Percentiles rank a stretch among this genome's conserved stretches.
Conservation (phyloP, 1,284 basidiomycete species). For the Papiliotrema nemorosa region DNA sequence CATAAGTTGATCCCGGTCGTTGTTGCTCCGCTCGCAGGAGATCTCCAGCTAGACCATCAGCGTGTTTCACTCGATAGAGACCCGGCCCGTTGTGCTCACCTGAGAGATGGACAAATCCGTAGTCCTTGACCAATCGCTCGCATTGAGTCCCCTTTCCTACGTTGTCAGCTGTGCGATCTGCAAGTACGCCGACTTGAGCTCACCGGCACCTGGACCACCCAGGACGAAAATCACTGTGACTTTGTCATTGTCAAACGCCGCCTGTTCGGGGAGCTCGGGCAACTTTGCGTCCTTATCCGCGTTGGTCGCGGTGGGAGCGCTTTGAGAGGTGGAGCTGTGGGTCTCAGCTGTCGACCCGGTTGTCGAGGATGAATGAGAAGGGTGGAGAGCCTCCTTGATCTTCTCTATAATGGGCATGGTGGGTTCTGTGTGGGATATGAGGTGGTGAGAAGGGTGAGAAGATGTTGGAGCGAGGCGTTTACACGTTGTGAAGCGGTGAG, state of each 20-base stretch:
- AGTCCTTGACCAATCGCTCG: constrained; percentile 77
- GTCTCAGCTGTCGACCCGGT: constrained; percentile 7
- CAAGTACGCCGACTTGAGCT: constrained; percentile 20
- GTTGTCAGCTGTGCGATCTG: constrained; percentile 1
- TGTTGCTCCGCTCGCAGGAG: constrained; percentile 91
- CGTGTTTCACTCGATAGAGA: background rate
- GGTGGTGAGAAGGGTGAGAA: background rate
- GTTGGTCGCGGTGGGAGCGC: too few relatives aligned
- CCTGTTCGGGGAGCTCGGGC: constrained; percentile 17
- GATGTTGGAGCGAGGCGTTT: background rate
- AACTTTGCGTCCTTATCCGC: constrained; percentile 3
- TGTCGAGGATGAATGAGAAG: constrained; percentile 6
- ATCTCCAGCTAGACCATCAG: constrained; percentile 76
- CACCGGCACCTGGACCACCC: constrained; percentile 92
- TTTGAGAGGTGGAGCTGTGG: constrained; percentile 1
- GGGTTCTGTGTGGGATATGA: background rate
- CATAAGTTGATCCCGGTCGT: constrained; percentile 79
- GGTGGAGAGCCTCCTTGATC: constrained; percentile 54
- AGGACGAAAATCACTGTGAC: constrained; percentile 93
- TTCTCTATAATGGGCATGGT: constrained; percentile 55
- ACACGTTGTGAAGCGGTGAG: background rate
- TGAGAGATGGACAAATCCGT: constrained; percentile 89
- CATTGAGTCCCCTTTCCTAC: constrained; percentile 97
- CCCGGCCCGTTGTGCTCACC: constrained; percentile 54
- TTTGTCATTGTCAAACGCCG: constrained; percentile 67